Conservation (phyloP, 2,329 filamentous ascomycete genomes). For the Arachnomyces sp. region DNA sequence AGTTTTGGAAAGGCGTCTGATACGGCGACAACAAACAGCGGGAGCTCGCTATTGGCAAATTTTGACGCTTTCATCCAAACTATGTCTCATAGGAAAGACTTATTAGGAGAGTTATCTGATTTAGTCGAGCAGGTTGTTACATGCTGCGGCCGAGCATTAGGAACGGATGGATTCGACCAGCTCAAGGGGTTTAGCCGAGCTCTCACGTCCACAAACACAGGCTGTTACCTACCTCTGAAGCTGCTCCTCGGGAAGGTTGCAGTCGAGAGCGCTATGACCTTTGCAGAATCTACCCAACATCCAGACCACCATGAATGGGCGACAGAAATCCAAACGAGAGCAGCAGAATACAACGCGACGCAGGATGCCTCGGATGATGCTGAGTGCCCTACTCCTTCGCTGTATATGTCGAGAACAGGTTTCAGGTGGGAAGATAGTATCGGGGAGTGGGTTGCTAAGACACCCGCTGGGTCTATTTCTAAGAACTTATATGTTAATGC, state of each 20-base stretch:
- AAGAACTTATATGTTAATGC: no score
- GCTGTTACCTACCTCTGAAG: conserved; percentile 16
- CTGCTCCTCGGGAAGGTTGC: conserved; percentile 27
- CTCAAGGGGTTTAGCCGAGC: conserved; percentile 17
- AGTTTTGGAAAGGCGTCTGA: conserved; percentile 20
- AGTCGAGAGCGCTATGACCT: conserved; percentile 32
- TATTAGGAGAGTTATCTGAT: conserved; percentile 26
- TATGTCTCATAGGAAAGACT: conserved; percentile 22
- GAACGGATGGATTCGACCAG: conserved; percentile 15
- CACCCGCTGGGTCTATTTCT: no score
- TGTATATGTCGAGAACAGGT: conserved; percentile 13
- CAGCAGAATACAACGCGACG: conserved; percentile 15
- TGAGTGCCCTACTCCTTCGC: conserved; percentile 12
- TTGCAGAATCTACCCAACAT: conserved; percentile 31
- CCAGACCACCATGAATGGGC: conserved; percentile 33
- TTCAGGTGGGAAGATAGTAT: conserved; percentile 51
- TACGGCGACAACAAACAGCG: conserved; percentile 20
- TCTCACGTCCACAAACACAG: conserved; percentile 19
- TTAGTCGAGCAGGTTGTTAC: conserved; percentile 28
- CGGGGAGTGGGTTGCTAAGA: conserved; percentile 46
- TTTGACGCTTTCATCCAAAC: conserved; percentile 24
- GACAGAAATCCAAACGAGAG: conserved; percentile 28
- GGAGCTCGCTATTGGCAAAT: conserved; percentile 7
- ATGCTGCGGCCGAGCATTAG: conserved; percentile 21
- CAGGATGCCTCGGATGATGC: conserved; percentile 2